Conservation (phyloP, 2,329 filamentous ascomycete genomes). For the Fusarium mexicanum region DNA sequence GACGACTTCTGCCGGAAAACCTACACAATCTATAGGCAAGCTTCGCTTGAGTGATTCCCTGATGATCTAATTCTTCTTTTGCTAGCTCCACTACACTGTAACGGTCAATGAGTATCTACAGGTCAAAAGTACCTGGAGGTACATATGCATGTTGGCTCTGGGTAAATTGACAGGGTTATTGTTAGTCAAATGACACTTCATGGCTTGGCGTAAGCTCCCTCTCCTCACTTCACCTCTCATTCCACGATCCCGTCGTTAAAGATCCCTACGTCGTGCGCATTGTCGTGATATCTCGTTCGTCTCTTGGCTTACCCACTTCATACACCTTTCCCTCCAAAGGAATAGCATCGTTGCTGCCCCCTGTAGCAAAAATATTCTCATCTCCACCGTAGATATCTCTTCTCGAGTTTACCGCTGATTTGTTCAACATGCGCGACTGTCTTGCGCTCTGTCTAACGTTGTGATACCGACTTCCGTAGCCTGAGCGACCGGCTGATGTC, state of each 20-base stretch:
- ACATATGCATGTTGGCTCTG: background rate
- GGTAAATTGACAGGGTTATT: background rate
- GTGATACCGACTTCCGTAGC: background rate
- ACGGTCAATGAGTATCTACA: background rate
- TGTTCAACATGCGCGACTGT: constrained; percentile 1
- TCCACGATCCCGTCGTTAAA: constrained; percentile 2
- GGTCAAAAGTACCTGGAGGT: background rate
- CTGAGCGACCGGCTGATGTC: background rate
- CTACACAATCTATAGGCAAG: background rate
- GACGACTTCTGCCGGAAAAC: background rate
- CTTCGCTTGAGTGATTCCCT: background rate
- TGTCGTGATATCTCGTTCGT: background rate
- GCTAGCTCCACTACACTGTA: background rate
- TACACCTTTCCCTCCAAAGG: background rate
- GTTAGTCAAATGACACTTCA: constrained; percentile 7
- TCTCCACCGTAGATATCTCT: constrained; percentile 3
- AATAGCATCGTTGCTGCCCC: constrained; percentile 3
- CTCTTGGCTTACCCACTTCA: background rate
- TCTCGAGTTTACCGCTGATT: background rate
- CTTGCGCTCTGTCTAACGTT: background rate
- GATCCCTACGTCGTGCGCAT: background rate
- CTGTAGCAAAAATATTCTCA: constrained; percentile 7
- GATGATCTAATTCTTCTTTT: background rate
- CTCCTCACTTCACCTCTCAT: constrained; percentile 10
- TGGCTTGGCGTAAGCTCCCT: constrained; percentile 16